These are phyloP conservation scores for Fusarium kyushuense DNA, from an alignment of 2,329 filamentous ascomycete species.

Conservation along the genomic window DNA sequence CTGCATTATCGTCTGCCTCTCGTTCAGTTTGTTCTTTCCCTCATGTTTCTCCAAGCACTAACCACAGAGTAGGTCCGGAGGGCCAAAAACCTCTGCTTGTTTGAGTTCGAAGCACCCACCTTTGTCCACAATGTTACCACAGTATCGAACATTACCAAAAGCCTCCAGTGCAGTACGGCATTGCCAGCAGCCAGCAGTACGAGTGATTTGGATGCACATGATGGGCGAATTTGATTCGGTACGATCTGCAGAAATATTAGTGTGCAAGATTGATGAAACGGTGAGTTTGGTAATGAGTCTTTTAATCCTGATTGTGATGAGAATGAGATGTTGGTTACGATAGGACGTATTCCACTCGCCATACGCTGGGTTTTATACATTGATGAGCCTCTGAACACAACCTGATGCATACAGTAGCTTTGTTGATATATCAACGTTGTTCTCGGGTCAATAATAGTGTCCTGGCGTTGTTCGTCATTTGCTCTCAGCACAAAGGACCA, in stretches of 20 bases:
- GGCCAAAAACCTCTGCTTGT: neutral
- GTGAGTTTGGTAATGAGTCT: neutral
- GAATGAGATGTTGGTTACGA: neutral
- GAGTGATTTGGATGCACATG: slow-evolving; percentile 18
- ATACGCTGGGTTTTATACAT: neutral
- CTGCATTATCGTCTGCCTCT: slow-evolving; percentile 1
- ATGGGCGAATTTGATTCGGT: neutral
- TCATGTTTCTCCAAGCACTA: slow-evolving; percentile 1
- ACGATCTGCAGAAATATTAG: neutral
- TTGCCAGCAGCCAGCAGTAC: slow-evolving; percentile 16
- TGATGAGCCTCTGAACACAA: neutral
- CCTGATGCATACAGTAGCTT: neutral
- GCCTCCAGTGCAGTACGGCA: slow-evolving; percentile 7
- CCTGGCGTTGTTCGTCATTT: neutral
- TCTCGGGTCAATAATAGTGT: neutral
- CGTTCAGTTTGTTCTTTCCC: slow-evolving; percentile 15
- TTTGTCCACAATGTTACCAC: neutral
- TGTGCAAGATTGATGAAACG: neutral
- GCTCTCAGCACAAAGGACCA: neutral
- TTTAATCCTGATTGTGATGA: neutral
- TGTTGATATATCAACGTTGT: neutral
- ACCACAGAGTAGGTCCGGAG: slow-evolving; percentile 11
- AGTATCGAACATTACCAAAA: slow-evolving; percentile 16
- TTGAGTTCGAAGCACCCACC: neutral
- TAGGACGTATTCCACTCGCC: neutral